phyloP scores from a whole-genome alignment of 2,329 filamentous ascomycete genomes.

The Cercospora sp. region DNA sequence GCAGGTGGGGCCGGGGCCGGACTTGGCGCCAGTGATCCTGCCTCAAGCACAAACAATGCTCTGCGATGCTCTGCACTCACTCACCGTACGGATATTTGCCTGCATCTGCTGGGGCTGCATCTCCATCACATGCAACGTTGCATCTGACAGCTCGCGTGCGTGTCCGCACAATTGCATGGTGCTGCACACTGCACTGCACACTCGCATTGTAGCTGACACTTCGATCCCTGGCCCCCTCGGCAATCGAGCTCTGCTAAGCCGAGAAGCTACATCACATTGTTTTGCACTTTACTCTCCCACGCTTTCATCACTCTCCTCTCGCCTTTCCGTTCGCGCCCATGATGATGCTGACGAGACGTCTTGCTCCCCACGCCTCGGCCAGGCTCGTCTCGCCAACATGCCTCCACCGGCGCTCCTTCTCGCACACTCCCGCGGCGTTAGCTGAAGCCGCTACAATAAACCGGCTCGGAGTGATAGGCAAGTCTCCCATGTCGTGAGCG shows the following conservation, averaged over 20 bases:
- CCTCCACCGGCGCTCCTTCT: constrained; percentile 57
- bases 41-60: background rate
- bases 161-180: background rate
- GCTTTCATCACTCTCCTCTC: background rate
- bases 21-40: background rate
- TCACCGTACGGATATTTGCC: background rate
- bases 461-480: constrained; percentile 78
- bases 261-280: constrained; percentile 6
- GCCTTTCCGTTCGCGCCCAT: background rate
- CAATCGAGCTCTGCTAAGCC: constrained; percentile 6
- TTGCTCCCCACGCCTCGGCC: constrained; percentile 9
- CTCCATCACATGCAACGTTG: background rate
- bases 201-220: background rate
- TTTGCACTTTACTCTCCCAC: constrained; percentile 4
- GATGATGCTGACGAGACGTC: constrained; percentile 19
- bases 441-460: constrained; percentile 71
- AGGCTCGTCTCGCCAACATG: constrained; percentile 11
- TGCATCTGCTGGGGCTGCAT: background rate
- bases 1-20: background rate
- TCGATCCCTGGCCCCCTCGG: background rate
- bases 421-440: constrained; percentile 54
- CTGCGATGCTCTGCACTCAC: background rate
- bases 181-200: background rate
- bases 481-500: constrained; percentile 5
- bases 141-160: background rate